Evolutionary conservation across 2,329 filamentous ascomycete genomes (phyloP).

Genomic region (Penicillium vulpinum): DNA sequence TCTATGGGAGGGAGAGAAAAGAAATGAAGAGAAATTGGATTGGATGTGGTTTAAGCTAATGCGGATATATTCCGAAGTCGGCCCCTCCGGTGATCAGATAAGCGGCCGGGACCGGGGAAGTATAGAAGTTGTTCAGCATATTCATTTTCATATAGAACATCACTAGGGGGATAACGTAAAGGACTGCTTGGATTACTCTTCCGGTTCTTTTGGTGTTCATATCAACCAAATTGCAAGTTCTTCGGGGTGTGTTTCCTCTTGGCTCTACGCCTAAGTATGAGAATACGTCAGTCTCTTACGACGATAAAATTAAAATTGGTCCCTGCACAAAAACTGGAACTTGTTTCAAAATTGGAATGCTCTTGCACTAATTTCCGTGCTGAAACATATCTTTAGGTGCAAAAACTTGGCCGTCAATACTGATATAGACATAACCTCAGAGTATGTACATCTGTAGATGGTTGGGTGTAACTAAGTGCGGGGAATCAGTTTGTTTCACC

Average conservation of each 20-base stretch:
- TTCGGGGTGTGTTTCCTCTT: not conserved
- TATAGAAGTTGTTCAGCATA: not conserved
- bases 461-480: not conserved
- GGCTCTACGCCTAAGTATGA: not conserved
- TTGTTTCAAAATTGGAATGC: not conserved
- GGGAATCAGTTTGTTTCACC: not conserved
- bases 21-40: not conserved
- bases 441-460: not conserved
- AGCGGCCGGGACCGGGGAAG: slow-evolving; percentile 13
- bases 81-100: slow-evolving; percentile 17
- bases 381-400: not conserved
- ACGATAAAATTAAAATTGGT: not conserved
- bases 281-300: not conserved
- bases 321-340: not conserved
- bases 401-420: not conserved
- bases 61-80: slow-evolving; percentile 7
- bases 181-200: rapidly evolving
- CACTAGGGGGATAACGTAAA: not conserved
- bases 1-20: not conserved
- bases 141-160: not conserved
- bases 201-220: not conserved
- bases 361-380: not conserved
- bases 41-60: slow-evolving; percentile 2
- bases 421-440: not conserved
- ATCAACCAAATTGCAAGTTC: not conserved